phyloP scores from a whole-genome alignment of 441 rosid genomes.

The Gossypium lobatum region DNA sequence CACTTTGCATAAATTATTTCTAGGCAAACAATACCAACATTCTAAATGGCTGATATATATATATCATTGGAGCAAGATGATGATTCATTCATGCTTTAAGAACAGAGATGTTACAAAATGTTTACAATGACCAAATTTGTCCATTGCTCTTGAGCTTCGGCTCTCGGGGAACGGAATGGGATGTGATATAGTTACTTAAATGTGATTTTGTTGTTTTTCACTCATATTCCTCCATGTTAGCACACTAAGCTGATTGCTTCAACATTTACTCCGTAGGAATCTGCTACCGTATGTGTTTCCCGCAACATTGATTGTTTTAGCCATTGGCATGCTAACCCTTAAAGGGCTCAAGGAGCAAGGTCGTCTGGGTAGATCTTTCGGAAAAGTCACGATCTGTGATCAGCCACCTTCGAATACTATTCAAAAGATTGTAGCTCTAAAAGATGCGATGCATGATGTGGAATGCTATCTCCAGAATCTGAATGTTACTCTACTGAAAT shows the following conservation, averaged over 20 bases:
- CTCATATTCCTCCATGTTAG: neutral
- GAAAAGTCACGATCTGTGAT: slow-evolving; percentile 76
- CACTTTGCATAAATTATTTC: slow-evolving; percentile 8
- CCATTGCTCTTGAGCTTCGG: neutral
- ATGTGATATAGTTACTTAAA: neutral
- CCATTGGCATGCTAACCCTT: slow-evolving; percentile 73
- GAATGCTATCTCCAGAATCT: slow-evolving; percentile 81
- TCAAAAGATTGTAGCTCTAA: slow-evolving; percentile 83
- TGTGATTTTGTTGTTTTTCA: neutral
- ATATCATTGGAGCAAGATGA: neutral
- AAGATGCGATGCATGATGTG: slow-evolving; percentile 84
- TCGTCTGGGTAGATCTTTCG: slow-evolving; percentile 86
- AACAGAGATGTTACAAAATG: neutral
- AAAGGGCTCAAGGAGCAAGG: slow-evolving; percentile 96
- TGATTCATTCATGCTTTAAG: neutral
- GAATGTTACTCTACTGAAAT: slow-evolving; percentile 74
- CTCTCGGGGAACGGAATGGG: neutral
- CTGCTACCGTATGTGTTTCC: slow-evolving; percentile 72
- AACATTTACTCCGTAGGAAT: slow-evolving; percentile 43
- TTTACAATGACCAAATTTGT: neutral
- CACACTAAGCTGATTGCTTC: slow-evolving; percentile 10
- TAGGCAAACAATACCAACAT: neutral
- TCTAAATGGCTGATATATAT: neutral
- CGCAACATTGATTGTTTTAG: slow-evolving; percentile 49
- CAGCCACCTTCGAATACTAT: slow-evolving; percentile 98